These are phyloP conservation scores for Cutaneotrichosporon cavernicola DNA, from an alignment of 1,284 basidiomycete genomes.

Conservation along the genomic window DNA sequence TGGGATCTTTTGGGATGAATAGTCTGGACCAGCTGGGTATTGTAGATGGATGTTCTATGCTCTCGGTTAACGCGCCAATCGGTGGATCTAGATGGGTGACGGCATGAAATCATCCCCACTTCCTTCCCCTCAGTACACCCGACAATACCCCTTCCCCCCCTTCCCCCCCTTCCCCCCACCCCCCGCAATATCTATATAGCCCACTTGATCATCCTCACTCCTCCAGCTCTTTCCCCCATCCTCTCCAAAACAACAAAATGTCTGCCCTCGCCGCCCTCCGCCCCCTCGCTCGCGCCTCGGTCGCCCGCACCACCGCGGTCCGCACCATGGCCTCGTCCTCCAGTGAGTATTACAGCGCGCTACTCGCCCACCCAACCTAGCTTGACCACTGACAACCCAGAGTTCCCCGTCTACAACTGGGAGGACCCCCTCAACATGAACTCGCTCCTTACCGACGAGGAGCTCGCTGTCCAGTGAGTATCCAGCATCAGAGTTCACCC, in stretches of 20 bases:
- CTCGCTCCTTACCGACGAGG: constrained; percentile 81
- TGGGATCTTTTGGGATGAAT: too few relatives aligned
- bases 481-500: too few relatives aligned
- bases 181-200: background rate
- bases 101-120: background rate
- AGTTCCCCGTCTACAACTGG: constrained; percentile 65
- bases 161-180: background rate
- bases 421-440: constrained; percentile 78
- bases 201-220: background rate
- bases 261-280: constrained; percentile 14
- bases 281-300: constrained; percentile 14
- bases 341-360: constrained; percentile 16
- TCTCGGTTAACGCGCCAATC: constrained; percentile 11
- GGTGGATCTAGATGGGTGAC: background rate
- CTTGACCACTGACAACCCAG: constrained; percentile 10
- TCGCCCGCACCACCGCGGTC: constrained; percentile 13
- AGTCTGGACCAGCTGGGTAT: too few relatives aligned
- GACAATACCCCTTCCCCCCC: too few relatives aligned
- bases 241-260: background rate
- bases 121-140: too few relatives aligned
- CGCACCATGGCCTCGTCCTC: constrained; percentile 25
- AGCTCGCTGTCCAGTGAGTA: constrained; percentile 72
- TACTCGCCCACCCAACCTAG: background rate
- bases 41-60: background rate
- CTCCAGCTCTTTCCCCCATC: background rate